These are phyloP conservation scores for Paraglomus occultum DNA, from an alignment of 192 early-diverging fungal species.

Conservation along the genomic window DNA sequence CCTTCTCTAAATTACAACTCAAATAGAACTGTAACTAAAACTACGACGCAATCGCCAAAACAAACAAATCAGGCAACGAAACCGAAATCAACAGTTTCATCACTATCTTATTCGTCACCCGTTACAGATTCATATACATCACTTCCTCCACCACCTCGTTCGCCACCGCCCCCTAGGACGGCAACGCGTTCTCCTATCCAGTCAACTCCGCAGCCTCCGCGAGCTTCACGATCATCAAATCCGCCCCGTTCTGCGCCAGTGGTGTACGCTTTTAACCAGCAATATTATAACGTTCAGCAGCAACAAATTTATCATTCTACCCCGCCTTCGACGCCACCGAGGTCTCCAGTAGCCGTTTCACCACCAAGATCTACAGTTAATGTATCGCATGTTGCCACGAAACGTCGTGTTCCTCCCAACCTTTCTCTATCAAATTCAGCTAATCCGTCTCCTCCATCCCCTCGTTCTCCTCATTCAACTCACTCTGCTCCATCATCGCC, in stretches of 20 bases:
- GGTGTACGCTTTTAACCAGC: too few species aligned
- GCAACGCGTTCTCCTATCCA: background rate
- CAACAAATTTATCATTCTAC: too few species aligned
- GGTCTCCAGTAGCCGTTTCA: background rate
- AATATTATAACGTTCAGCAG: background rate
- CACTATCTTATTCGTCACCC: background rate
- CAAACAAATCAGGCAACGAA: too few species aligned
- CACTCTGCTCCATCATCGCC: background rate
- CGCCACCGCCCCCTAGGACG: background rate
- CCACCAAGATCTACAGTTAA: background rate
- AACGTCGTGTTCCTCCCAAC: constrained; percentile 18
- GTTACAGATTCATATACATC: background rate
- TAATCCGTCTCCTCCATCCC: background rate
- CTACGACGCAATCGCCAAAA: too few species aligned
- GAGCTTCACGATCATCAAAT: background rate
- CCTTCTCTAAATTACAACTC: too few species aligned
- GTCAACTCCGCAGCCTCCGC: background rate
- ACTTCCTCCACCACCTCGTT: constrained; percentile 1
- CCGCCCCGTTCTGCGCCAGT: background rate
- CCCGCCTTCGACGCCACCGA: background rate
- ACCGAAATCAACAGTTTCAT: background rate
- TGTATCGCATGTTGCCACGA: too few species aligned
- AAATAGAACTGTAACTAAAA: too few species aligned
- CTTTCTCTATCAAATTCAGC: background rate
- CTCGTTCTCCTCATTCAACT: background rate